Conservation (phyloP, 768 basidiomycete genomes). For the Boletellus sp. region DNA sequence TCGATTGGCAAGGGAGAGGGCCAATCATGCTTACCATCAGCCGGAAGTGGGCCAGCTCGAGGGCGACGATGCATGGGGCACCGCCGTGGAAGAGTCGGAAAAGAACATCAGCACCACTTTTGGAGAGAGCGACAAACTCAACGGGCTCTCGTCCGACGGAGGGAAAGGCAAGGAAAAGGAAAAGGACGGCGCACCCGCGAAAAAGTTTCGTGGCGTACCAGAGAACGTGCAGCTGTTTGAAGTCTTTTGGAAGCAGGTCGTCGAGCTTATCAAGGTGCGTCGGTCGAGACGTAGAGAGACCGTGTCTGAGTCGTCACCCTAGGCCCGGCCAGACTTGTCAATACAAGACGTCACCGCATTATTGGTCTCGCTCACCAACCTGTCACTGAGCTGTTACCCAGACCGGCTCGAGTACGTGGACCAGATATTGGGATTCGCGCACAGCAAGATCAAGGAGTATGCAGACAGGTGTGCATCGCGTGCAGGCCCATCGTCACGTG, state of each 20-base stretch:
- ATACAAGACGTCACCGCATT: conserved; percentile 98
- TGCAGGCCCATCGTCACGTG: background rate
- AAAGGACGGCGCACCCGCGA: conserved; percentile 52
- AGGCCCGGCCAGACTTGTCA: conserved; percentile 96
- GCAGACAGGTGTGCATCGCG: conserved; percentile 57
- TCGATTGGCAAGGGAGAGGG: conserved; percentile 62
- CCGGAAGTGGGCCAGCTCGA: conserved; percentile 17
- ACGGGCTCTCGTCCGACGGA: conserved; percentile 23
- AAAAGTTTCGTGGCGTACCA: conserved; percentile 93
- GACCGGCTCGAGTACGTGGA: conserved; percentile 97
- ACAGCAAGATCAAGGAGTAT: conserved; percentile 81
- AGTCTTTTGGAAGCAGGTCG: conserved; percentile 98
- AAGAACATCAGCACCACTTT: conserved; percentile 5
- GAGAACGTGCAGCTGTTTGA: conserved; percentile 95
- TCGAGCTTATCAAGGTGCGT: conserved; percentile 91
- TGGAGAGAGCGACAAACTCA: conserved; percentile 5
- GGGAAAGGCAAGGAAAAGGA: conserved; percentile 54
- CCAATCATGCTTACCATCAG: conserved; percentile 47
- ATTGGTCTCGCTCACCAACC: conserved; percentile 90
- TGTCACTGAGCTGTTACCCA: conserved; percentile 95
- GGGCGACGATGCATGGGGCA: conserved; percentile 27
- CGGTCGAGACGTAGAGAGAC: background rate
- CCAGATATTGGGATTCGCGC: conserved; percentile 88
- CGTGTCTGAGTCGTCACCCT: conserved; percentile 5
- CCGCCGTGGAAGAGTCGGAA: conserved; percentile 20